These are phyloP conservation scores for Capillidium rhysosporum DNA, from an alignment of 371 early-diverging fungal genomes.

Conservation along the genomic window DNA sequence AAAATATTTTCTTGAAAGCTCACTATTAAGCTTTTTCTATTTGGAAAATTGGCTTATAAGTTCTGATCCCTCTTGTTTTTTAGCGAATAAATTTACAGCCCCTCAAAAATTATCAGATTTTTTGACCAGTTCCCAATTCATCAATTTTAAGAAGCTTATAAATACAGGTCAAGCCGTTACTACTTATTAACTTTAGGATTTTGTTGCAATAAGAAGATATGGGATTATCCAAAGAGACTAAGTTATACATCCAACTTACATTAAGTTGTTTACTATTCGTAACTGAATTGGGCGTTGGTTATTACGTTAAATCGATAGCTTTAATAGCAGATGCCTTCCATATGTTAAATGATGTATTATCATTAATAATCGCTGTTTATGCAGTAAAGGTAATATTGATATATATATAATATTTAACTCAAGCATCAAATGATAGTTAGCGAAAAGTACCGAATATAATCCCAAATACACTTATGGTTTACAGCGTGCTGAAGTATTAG, in stretches of 20 bases:
- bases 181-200: too few species aligned
- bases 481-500: conserved; percentile 83
- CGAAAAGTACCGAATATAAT: conserved; percentile 21
- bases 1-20: too few species aligned
- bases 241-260: conserved; percentile 32
- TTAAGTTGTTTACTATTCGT: conserved; percentile 50
- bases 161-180: too few species aligned
- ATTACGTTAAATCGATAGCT: conserved; percentile 54
- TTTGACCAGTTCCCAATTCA: too few species aligned
- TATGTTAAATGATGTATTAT: conserved; percentile 70
- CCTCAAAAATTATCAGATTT: too few species aligned
- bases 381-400: conserved; percentile 41
- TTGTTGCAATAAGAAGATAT: not conserved
- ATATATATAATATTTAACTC: not conserved
- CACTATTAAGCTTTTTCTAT: too few species aligned
- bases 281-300: conserved; percentile 58
- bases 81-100: too few species aligned
- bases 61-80: too few species aligned
- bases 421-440: conserved; percentile 12
- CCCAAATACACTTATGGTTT: conserved; percentile 68
- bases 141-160: too few species aligned
- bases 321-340: conserved; percentile 88
- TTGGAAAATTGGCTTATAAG: too few species aligned
- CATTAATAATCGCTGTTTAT: conserved; percentile 63
- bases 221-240: conserved; percentile 12